Conservation (phyloP, 2,329 filamentous ascomycete genomes). For the Penicillium sp. region DNA sequence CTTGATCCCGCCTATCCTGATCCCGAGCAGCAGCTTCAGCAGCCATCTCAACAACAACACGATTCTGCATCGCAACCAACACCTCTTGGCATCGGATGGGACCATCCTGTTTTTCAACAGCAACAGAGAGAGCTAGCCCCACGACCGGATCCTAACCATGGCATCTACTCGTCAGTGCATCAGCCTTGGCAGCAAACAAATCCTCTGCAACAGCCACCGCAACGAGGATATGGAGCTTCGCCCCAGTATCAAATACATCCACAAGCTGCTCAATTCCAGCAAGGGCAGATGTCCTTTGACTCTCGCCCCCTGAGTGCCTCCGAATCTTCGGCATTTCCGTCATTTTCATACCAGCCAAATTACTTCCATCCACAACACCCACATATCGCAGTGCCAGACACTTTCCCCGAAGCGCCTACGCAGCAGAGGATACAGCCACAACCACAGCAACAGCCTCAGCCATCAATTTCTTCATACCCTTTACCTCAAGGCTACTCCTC, state of each 20-base stretch:
- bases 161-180: slow-evolving; percentile 32
- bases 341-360: slow-evolving; percentile 32
- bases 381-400: slow-evolving; percentile 25
- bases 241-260: slow-evolving; percentile 28
- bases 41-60: slow-evolving; percentile 25
- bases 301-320: slow-evolving; percentile 28
- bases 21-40: slow-evolving; percentile 27
- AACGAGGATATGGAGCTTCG: slow-evolving; percentile 28
- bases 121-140: slow-evolving; percentile 25
- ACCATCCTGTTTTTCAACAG: slow-evolving; percentile 38
- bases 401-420: slow-evolving; percentile 27
- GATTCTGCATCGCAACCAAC: slow-evolving; percentile 23
- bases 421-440: slow-evolving; percentile 14
- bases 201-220: slow-evolving; percentile 30
- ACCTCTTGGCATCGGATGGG: slow-evolving; percentile 37
- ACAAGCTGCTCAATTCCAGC: slow-evolving; percentile 33
- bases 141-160: slow-evolving; percentile 31
- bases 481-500: slow-evolving; percentile 28
- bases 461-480: slow-evolving; percentile 27
- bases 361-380: slow-evolving; percentile 32
- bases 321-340: slow-evolving; percentile 33
- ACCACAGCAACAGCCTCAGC: slow-evolving; percentile 21
- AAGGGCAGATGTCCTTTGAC: slow-evolving; percentile 32
- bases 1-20: slow-evolving; percentile 36
- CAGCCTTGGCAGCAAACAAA: slow-evolving; percentile 35